Conservation (phyloP, 2,329 filamentous ascomycete species). For the Sporothrix protearum region DNA sequence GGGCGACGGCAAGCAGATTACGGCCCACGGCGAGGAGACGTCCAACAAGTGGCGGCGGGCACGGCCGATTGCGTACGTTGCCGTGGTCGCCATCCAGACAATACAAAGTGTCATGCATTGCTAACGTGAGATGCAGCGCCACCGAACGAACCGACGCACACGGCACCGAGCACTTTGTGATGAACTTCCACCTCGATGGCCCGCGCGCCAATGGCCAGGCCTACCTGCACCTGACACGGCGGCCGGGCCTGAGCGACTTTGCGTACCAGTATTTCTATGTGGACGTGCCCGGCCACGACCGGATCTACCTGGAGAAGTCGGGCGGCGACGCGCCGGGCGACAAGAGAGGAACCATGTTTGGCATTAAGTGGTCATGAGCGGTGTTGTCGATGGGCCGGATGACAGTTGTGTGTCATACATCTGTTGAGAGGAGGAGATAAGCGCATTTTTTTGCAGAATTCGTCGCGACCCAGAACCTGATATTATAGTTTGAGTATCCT, state of each 20-base stretch:
- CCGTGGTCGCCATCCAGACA: no score
- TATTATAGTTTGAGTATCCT: background rate
- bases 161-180: slow-evolving; percentile 75
- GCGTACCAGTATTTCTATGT: slow-evolving; percentile 77
- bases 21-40: slow-evolving; percentile 76
- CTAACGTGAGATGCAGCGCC: background rate
- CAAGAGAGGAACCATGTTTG: slow-evolving; percentile 55
- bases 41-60: slow-evolving; percentile 74
- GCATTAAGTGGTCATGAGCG: slow-evolving; percentile 53
- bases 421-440: slow-evolving; percentile 7
- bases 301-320: slow-evolving; percentile 62
- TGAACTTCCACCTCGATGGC: slow-evolving; percentile 86
- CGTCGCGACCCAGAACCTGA: background rate
- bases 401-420: slow-evolving; percentile 4
- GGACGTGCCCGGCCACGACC: slow-evolving; percentile 68
- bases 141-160: slow-evolving; percentile 60
- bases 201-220: slow-evolving; percentile 70
- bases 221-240: slow-evolving; percentile 72
- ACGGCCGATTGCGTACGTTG: slow-evolving; percentile 56
- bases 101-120: no score
- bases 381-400: background rate
- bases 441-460: background rate
- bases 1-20: slow-evolving; percentile 70
- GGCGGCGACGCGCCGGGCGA: slow-evolving; percentile 24
- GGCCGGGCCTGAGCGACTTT: slow-evolving; percentile 61